A percentile compares a stretch with the other conserved stretches of the same genome.
These are phyloP conservation scores for Dictyostelium gargantuum DNA, from an alignment of 208 protist genomes.

Conservation along the genomic window DNA sequence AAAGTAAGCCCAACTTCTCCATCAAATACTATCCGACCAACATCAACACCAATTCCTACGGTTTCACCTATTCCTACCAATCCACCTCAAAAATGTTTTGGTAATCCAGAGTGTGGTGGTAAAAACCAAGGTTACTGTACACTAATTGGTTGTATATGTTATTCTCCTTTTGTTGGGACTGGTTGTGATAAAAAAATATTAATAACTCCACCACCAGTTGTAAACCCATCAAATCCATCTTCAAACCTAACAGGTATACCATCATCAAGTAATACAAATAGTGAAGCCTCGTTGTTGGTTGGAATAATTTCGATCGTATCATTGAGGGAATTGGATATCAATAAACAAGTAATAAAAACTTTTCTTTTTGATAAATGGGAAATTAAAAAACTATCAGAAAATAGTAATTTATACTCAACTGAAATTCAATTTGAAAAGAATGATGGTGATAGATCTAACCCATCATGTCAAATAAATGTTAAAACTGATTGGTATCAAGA, in stretches of 20 bases:
- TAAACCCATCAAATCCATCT: neutral
- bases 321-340: neutral
- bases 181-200: neutral
- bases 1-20: no score
- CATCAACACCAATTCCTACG: neutral
- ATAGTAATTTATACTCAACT: neutral
- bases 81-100: neutral
- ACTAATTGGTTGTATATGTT: neutral
- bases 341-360: neutral
- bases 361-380: neutral
- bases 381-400: neutral
- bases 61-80: neutral
- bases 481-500: neutral
- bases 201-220: no score
- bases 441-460: no score
- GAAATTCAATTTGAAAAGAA: neutral
- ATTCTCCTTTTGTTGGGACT: neutral
- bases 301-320: neutral
- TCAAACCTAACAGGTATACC: neutral
- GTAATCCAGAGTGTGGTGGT: neutral
- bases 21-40: no score
- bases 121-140: neutral
- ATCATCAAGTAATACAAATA: neutral
- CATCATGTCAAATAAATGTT: neutral
- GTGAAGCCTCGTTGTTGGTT: neutral